phyloP scores from a whole-genome alignment of 2,329 filamentous ascomycete genomes.

The Microsporum ferrugineum region DNA sequence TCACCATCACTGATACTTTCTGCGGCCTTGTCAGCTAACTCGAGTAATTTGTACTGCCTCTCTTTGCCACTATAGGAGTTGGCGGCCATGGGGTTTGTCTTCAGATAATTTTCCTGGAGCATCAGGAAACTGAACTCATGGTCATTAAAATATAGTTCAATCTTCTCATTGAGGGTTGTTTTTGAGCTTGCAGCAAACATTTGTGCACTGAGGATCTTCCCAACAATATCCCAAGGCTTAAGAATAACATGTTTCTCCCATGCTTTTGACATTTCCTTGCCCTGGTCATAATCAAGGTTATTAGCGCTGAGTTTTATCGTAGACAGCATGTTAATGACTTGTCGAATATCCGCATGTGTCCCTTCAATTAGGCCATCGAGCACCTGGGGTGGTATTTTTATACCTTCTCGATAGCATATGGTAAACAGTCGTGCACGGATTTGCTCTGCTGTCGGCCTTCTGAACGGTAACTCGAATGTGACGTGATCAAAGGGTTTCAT shows the following conservation, averaged over 20 bases:
- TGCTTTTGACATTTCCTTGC: conserved; percentile 88
- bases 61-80: conserved; percentile 54
- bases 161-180: conserved; percentile 88
- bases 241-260: conserved; percentile 97
- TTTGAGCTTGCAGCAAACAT: conserved; percentile 78
- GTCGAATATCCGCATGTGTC: conserved; percentile 87
- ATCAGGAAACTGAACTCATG: conserved; percentile 96
- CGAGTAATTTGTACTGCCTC: conserved; percentile 67
- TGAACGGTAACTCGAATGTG: conserved; percentile 75
- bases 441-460: conserved; percentile 78
- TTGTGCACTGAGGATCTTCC: conserved; percentile 78
- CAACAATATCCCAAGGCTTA: conserved; percentile 96
- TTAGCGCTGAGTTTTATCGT: conserved; percentile 80
- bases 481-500: conserved; percentile 96
- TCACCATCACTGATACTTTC: conserved; percentile 97
- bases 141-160: conserved; percentile 97
- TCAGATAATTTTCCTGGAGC: conserved; percentile 96
- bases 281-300: conserved; percentile 69
- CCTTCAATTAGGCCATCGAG: conserved; percentile 92
- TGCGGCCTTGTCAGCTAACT: conserved; percentile 76
- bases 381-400: conserved; percentile 72
- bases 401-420: conserved; percentile 79
- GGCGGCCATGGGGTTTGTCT: conserved; percentile 60
- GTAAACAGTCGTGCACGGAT: conserved; percentile 88
- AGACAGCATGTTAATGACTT: conserved; percentile 97